phyloP scores from a whole-genome alignment of 2,329 filamentous ascomycete genomes.

The Aspergillus pseudoterreus region DNA sequence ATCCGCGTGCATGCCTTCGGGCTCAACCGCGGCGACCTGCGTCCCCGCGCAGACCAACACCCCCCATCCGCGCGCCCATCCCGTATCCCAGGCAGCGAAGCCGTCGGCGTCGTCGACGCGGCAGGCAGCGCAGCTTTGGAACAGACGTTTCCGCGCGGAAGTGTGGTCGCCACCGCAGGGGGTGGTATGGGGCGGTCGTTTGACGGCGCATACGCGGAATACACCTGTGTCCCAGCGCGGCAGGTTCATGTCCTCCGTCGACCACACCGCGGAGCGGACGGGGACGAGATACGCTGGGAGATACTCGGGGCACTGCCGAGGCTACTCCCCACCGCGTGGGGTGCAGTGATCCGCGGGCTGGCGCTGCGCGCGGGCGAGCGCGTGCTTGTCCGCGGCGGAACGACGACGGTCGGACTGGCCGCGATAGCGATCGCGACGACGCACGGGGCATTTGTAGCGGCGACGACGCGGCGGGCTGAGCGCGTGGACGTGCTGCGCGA shows the following conservation, averaged over 20 bases:
- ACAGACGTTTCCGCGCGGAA: constrained; percentile 33
- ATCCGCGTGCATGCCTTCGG: constrained; percentile 44
- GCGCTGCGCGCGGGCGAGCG: constrained; percentile 38
- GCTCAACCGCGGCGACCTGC: constrained; percentile 47
- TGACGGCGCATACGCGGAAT: constrained; percentile 51
- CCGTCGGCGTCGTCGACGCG: constrained; percentile 39
- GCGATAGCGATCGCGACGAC: constrained; percentile 22
- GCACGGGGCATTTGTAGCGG: constrained; percentile 27
- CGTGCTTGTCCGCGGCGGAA: constrained; percentile 49
- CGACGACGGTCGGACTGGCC: constrained; percentile 47
- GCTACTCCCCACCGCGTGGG: constrained; percentile 52
- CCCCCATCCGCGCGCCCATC: constrained; percentile 38
- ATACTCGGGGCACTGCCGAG: constrained; percentile 47
- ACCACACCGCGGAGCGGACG: constrained; percentile 23
- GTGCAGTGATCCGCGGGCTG: constrained; percentile 40
- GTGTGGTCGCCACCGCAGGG: constrained; percentile 47
- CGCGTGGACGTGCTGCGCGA: constrained; percentile 37
- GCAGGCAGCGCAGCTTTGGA: constrained; percentile 23
- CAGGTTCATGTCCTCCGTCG: constrained; percentile 39
- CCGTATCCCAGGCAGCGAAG: constrained; percentile 48
- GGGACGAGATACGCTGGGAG: constrained; percentile 34
- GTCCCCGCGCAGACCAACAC: constrained; percentile 44
- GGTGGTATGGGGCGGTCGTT: constrained; percentile 48
- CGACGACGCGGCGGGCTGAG: constrained; percentile 38
- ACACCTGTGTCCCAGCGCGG: constrained; percentile 40